Base-by-base conservation (phyloP, 768 basidiomycete species). In the Ephemerocybe angulata region DNA sequence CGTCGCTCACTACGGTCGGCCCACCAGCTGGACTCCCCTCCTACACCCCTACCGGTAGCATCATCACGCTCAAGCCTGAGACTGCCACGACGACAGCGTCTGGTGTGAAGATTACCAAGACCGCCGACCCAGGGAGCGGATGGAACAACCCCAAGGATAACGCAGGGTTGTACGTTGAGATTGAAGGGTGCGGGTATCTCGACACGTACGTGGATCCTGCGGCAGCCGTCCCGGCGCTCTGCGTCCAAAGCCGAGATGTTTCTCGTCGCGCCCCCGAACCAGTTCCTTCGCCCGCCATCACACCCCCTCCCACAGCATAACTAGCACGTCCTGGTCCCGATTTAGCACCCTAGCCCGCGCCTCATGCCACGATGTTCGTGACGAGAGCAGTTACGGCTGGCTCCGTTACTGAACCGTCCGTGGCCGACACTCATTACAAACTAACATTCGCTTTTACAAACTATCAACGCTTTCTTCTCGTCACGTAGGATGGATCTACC, bases 141-240 rank as follows among this genome's bases (percentile, higher is more conserved):
- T 98, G 97, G 97, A 72, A 76, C 53, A 89, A 95, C 66, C 57
- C 87, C 3, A 68, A 75, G 3, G 96, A 98, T 70, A 85, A 72
- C 7, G 74, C 75, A n/a, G 78, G 79, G 12, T 76, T 84, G 58
- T 81, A 78, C 67, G 85, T 84, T 13, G 72, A 77, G 2, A 84
- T 91, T 33, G 69, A 84, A 10, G 82, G 84, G 1, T 99, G 96
- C 72, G 76, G 76, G 15, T 98, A 97, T 65, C 86, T 89, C 27
- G 77, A 93, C 65, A 85, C 91, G 12, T 94, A 91, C 91, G 72
- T 88, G 41, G 84, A 83, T 19, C 77, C 81, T 5, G 69, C 61
- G 47, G 79, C 75, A 1, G 64, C 76, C 1, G 78, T 84, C 17
- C 88, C 89, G 3, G 77, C 80, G 3, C 82, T 86, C 19, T 69